Percentiles rank a stretch among this genome's conserved stretches.
These are phyloP conservation scores for Acacia pycnantha DNA, from an alignment of 331 rosid genomes.

Conservation along the genomic window DNA sequence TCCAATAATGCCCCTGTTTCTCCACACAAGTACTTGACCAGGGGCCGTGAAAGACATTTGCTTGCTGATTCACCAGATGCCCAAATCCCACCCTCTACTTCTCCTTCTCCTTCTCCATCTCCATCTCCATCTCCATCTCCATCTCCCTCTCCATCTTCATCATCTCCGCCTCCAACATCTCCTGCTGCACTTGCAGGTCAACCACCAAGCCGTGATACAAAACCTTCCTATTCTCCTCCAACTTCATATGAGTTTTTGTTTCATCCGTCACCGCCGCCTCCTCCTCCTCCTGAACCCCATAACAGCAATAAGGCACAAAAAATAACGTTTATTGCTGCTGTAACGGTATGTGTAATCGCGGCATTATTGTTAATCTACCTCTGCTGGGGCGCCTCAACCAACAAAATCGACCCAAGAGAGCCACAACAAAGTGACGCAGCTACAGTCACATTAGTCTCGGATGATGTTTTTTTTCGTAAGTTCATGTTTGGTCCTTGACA, in stretches of 20 bases:
- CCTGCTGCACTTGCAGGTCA: not conserved
- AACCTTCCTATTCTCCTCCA: not conserved
- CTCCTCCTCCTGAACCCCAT: conserved; percentile 12
- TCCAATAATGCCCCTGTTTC: conserved; percentile 23
- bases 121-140: conserved; percentile 6
- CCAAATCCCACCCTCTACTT: conserved; percentile 10
- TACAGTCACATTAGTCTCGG: conserved; percentile 43
- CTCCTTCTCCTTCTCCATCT: conserved; percentile 11
- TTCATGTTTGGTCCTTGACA: conserved; percentile 4
- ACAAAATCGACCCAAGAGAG: conserved; percentile 28
- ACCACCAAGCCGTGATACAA: conserved; percentile 17
- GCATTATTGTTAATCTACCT: conserved; percentile 32
- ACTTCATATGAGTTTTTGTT: not conserved
- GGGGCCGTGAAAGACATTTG: conserved; percentile 46
- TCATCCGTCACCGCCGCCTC: not conserved
- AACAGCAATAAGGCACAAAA: not conserved
- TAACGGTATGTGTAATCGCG: conserved; percentile 34
- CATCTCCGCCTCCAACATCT: not conserved
- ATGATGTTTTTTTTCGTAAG: conserved; percentile 57
- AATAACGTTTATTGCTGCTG: conserved; percentile 17
- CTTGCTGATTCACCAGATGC: conserved; percentile 25
- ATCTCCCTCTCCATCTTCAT: not conserved
- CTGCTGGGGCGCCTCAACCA: conserved; percentile 42
- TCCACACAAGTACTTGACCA: conserved; percentile 24
- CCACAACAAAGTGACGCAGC: conserved; percentile 50